phyloP scores from a whole-genome alignment of 176 grass and related monocot genomes.

The Thalia dealbata region DNA sequence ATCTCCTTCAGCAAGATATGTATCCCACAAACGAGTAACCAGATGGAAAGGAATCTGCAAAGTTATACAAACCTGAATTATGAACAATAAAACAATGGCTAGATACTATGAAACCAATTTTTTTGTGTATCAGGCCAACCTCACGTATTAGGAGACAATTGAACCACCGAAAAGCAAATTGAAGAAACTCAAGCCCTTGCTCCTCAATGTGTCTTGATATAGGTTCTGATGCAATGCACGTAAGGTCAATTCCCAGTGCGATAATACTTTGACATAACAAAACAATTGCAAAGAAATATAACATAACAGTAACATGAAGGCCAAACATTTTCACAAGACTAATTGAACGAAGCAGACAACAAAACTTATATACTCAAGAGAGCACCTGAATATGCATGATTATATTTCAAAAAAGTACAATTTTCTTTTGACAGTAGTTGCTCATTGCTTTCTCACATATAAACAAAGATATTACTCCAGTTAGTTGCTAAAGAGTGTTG shows the following conservation, averaged over 20 bases:
- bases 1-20: conserved; percentile 95
- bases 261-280: not conserved
- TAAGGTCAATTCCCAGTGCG: not conserved
- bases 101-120: not conserved
- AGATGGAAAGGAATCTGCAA: conserved; percentile 85
- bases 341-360: not conserved
- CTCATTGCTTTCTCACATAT: not conserved
- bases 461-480: not conserved
- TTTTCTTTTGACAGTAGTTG: not conserved
- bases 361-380: not conserved
- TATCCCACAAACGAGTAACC: conserved; percentile 86
- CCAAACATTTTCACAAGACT: not conserved
- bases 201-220: conserved; percentile 92
- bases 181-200: conserved; percentile 95
- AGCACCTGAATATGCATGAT: not conserved
- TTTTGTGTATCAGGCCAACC: conserved; percentile 23
- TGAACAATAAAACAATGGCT: not conserved
- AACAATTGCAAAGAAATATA: not conserved
- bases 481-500: not conserved
- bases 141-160: conserved; percentile 97
- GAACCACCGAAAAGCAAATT: conserved; percentile 98
- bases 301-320: not conserved
- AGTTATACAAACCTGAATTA: conserved; percentile 4
- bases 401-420: not conserved
- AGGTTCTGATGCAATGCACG: conserved; percentile 50